A percentile compares a stretch with the other conserved stretches of the same genome.
Conservation (phyloP, 805 yeast species). For the Cephaloascus albidus region DNA sequence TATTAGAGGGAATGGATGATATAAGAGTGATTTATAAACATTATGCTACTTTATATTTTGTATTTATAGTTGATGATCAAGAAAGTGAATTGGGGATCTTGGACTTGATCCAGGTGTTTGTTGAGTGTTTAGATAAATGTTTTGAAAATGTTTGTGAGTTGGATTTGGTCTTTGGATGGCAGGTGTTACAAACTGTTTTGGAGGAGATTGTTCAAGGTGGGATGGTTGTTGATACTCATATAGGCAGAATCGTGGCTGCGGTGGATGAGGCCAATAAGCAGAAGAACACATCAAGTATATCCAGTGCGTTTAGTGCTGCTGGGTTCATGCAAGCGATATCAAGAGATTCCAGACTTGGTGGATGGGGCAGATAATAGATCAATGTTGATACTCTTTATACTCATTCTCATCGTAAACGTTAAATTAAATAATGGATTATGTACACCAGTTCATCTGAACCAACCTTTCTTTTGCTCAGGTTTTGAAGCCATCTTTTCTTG, state of each 20-base stretch:
- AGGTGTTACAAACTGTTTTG: slow-evolving; percentile 81
- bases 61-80: slow-evolving; percentile 91
- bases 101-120: slow-evolving; percentile 93
- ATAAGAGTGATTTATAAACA: slow-evolving; percentile 88
- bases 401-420: too few species aligned
- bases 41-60: slow-evolving; percentile 93
- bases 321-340: slow-evolving; percentile 5
- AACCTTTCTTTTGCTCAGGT: slow-evolving; percentile 1
- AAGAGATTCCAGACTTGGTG: neutral
- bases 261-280: slow-evolving; percentile 65
- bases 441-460: neutral
- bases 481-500: slow-evolving; percentile 5
- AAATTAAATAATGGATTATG: too few species aligned
- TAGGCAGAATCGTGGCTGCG: slow-evolving; percentile 69
- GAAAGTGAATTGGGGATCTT: slow-evolving; percentile 91
- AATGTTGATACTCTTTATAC: too few species aligned
- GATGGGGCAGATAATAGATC: neutral
- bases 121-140: slow-evolving; percentile 87
- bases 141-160: slow-evolving; percentile 92
- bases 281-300: slow-evolving; percentile 17
- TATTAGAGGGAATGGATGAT: slow-evolving; percentile 58
- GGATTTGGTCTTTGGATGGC: slow-evolving; percentile 98
- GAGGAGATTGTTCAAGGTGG: slow-evolving; percentile 96
- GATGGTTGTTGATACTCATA: slow-evolving; percentile 92
- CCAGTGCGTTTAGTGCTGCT: slow-evolving; percentile 13